phyloP scores from a whole-genome alignment of 225 moss, liverwort and hornwort species.

The Rhytidiadelphus loreus region DNA sequence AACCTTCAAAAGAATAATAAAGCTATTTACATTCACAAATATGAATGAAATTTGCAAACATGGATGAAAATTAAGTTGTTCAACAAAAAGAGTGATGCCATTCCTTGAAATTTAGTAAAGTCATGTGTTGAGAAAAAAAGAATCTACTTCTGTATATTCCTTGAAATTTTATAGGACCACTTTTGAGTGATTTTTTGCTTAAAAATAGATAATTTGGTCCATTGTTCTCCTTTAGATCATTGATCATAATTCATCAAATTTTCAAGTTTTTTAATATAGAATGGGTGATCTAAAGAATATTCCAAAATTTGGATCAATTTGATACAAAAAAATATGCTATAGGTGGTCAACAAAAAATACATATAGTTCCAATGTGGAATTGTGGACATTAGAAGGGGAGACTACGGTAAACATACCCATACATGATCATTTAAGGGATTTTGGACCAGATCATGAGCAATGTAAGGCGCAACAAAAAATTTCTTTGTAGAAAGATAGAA shows the following conservation, averaged over 20 bases:
- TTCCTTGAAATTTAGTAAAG: neutral
- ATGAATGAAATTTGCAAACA: neutral
- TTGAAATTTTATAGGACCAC: neutral
- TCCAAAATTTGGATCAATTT: neutral
- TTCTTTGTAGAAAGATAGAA: no score
- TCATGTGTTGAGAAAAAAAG: neutral
- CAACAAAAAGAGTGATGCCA: neutral
- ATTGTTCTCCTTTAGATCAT: neutral
- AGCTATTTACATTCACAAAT: neutral
- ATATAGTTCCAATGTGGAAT: neutral
- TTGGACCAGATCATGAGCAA: no score
- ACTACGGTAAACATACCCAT: no score
- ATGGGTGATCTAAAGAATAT: neutral
- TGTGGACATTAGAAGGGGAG: neutral
- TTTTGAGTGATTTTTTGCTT: neutral
- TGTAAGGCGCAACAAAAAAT: no score
- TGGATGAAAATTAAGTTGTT: neutral
- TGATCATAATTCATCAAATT: neutral
- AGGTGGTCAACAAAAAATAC: neutral
- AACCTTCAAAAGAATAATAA: neutral
- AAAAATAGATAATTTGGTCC: neutral
- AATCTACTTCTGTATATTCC: neutral
- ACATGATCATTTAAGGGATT: no score
- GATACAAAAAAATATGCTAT: neutral
- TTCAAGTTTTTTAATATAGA: neutral